Conservation (phyloP, 108 stramenopile species). For the Pseudonitzschia multistriata region DNA sequence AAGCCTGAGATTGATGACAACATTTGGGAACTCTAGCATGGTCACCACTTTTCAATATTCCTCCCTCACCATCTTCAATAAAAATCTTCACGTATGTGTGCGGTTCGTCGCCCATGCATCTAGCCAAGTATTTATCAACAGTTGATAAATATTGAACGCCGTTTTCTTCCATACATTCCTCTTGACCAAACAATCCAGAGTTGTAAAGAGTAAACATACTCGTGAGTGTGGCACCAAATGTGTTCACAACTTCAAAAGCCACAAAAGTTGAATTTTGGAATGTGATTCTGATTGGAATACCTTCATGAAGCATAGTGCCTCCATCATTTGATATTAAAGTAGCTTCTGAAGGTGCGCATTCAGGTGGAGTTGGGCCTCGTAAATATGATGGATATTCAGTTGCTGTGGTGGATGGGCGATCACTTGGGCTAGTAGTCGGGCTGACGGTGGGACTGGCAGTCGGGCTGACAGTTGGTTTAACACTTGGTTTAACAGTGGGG, state of each 20-base stretch:
- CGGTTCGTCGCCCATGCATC: neutral
- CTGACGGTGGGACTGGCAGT: neutral
- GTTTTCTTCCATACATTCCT: neutral
- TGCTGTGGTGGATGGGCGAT: neutral
- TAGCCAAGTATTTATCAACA: neutral
- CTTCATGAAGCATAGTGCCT: neutral
- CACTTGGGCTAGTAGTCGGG: neutral
- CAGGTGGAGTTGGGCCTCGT: neutral
- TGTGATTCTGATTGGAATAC: conserved; percentile 5
- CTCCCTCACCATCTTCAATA: neutral
- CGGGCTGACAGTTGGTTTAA: neutral
- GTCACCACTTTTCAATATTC: neutral
- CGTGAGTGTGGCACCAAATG: conserved; percentile 1
- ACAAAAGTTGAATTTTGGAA: neutral
- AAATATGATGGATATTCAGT: neutral
- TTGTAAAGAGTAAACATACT: neutral
- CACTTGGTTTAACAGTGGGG: neutral
- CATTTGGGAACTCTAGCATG: neutral
- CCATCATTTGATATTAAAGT: neutral
- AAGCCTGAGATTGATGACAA: neutral
- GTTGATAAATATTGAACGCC: neutral
- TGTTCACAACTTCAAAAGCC: conserved; percentile 4
- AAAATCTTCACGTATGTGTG: neutral
- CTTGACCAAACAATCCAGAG: neutral
- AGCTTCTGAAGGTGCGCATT: neutral